Base-by-base conservation (phyloP, 1,284 basidiomycete species). In the Sporisorium sorghi region DNA sequence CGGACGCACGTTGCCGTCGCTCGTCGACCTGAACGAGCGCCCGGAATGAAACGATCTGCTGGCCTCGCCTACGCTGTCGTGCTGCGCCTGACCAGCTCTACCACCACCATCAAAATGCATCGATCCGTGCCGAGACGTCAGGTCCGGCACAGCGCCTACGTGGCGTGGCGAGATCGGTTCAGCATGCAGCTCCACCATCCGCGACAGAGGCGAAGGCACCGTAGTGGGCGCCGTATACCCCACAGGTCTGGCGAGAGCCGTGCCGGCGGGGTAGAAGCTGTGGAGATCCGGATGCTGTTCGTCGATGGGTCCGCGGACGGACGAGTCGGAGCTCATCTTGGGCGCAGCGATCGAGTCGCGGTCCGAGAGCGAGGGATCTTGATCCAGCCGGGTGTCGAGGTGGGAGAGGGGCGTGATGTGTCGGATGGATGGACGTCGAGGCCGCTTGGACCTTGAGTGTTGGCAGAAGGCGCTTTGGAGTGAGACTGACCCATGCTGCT, bases 401-500 rank as follows among this genome's bases (percentile, higher is more conserved):
- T 54, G n/a, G 62, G 51, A 46, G 51, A 37, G 46, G 46, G 58
- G 26, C 40, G 40, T 32, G 52, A 3, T 26, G 24, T 24, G 1
- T 48, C 46, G 23, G 43, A 5, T 4, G 52, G 32, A 17, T 42
- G 49, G 0, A 47, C 56, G n/a, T 40, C 37, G 8, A 3, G 37
- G 37, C n/a, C 10, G 9, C n/a, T 19, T 7, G 5, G 37, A 9
- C n/a, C 8, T 14, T 40, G 37, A 19, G 17, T n/a, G 19, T 40
- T 17, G n/a, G 56, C 52, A 44, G 15, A 55, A 21, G 55, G 40
- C 9, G 46, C 3, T 19, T 37, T 53, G 12, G 67, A 69, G 10
- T 63, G 67, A 26, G 52, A 51, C 19, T 69, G 60, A n/a, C 67
- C 67, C 67, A 69, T 69, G 26, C 21, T 55, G 51, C 23, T n/a